Percentiles rank a stretch among this genome's conserved stretches.
Conservation (phyloP, 2,329 filamentous ascomycete genomes). For the Laburnicola sp. region DNA sequence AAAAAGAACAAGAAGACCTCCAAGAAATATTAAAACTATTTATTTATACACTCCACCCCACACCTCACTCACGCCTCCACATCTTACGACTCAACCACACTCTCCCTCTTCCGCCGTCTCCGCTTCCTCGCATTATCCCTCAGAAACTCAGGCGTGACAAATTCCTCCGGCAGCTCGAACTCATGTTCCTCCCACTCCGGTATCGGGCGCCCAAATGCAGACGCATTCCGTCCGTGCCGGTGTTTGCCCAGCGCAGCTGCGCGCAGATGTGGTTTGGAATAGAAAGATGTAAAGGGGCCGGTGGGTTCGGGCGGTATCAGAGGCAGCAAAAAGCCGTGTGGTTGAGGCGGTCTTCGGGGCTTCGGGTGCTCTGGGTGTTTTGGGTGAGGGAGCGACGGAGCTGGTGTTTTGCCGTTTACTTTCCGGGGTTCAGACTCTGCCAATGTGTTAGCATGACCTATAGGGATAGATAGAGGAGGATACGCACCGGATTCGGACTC, state of each 20-base stretch:
- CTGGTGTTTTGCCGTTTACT: not conserved
- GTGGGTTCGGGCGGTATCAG: conserved; percentile 39
- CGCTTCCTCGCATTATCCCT: conserved; percentile 65
- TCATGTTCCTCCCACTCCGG: conserved; percentile 72
- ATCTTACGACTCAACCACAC: conserved; percentile 60
- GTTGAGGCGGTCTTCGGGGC: conserved; percentile 37
- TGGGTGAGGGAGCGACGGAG: not conserved
- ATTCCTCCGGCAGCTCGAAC: conserved; percentile 73
- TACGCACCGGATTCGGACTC: conserved; percentile 32
- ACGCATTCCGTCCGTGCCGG: conserved; percentile 68
- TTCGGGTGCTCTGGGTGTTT: conserved; percentile 16
- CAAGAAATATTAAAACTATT: no score
- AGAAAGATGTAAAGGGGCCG: conserved; percentile 84
- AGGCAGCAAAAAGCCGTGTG: conserved; percentile 38
- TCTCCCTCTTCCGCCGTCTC: conserved; percentile 62
- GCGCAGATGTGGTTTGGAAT: conserved; percentile 75
- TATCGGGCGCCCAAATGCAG: conserved; percentile 81
- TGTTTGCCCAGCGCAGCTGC: conserved; percentile 75
- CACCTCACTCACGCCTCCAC: conserved; percentile 71
- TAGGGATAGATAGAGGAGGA: not conserved
- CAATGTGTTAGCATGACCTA: conserved; percentile 42
- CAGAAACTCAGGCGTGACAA: conserved; percentile 53
- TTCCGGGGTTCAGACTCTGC: conserved; percentile 39
- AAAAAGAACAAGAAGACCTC: no score
- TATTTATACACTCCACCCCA: conserved; percentile 62